Percentiles rank a stretch among this genome's conserved stretches.
These are phyloP conservation scores for Cyclotella baltica DNA, from an alignment of 108 stramenopile genomes.

Conservation along the genomic window DNA sequence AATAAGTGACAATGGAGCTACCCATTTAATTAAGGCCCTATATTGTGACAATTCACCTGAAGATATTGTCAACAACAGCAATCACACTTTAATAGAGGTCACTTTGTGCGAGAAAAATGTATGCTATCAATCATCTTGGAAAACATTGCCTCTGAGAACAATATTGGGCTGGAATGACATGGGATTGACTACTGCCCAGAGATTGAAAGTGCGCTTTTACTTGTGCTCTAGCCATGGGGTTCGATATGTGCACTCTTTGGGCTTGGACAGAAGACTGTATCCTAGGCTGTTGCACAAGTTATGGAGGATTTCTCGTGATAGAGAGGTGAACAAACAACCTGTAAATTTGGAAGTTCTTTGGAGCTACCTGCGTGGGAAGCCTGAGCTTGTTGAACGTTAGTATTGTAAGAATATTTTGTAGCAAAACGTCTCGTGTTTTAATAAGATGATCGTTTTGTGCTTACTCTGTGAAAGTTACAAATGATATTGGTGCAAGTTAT, in stretches of 20 bases:
- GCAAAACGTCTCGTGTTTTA: too few species aligned
- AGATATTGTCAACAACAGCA: constrained; percentile 16
- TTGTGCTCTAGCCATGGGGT: constrained; percentile 18
- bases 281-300: constrained; percentile 16
- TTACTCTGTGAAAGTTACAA: neutral
- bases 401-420: too few species aligned
- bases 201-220: constrained; percentile 22
- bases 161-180: constrained; percentile 22
- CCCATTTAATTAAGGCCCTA: constrained; percentile 15
- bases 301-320: constrained; percentile 15
- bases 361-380: constrained; percentile 24
- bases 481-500: neutral
- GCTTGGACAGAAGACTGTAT: constrained; percentile 20
- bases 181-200: constrained; percentile 15
- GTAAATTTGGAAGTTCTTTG: constrained; percentile 10
- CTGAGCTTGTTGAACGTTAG: constrained; percentile 6
- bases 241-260: constrained; percentile 17
- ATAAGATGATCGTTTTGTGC: neutral
- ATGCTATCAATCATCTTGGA: neutral
- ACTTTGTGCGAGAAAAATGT: constrained; percentile 12
- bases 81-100: constrained; percentile 26
- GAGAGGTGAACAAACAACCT: neutral
- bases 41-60: constrained; percentile 20
- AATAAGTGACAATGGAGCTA: constrained; percentile 16
- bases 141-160: neutral